These are phyloP conservation scores for Mycena latifolia DNA, from an alignment of 768 basidiomycete species.

Conservation along the genomic window DNA sequence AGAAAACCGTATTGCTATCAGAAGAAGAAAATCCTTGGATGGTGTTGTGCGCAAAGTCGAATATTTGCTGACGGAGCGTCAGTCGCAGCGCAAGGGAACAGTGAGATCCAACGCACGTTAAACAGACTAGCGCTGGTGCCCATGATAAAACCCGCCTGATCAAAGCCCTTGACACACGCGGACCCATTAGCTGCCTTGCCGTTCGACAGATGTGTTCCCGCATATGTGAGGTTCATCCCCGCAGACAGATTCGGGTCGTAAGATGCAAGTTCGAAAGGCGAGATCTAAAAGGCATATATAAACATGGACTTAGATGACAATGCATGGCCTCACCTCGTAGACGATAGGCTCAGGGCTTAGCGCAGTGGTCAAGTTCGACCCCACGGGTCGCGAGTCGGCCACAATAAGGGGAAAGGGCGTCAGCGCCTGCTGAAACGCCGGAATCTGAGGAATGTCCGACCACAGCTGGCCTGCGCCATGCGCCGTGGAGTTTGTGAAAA, in stretches of 20 bases:
- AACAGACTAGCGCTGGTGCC: conserved; percentile 81
- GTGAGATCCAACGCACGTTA: conserved; percentile 54
- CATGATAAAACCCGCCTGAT: conserved; percentile 81
- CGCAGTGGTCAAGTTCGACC: conserved; percentile 54
- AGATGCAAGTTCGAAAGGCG: conserved; percentile 77
- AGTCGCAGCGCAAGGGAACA: background rate
- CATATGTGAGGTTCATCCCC: conserved; percentile 71
- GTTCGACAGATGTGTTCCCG: conserved; percentile 74
- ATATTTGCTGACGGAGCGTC: conserved; percentile 53
- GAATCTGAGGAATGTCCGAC: conserved; percentile 66
- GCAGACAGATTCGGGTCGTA: conserved; percentile 81
- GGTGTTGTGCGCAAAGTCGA: conserved; percentile 58
- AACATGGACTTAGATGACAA: background rate
- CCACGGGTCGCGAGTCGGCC: conserved; percentile 64
- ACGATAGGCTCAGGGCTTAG: conserved; percentile 60
- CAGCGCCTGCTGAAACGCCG: conserved; percentile 60
- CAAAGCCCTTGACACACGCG: conserved; percentile 80
- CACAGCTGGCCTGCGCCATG: conserved; percentile 84
- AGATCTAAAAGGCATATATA: conserved; percentile 53
- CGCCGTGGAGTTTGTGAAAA: conserved; percentile 67
- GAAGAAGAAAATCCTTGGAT: conserved; percentile 52
- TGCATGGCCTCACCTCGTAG: conserved; percentile 61
- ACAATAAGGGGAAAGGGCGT: conserved; percentile 79
- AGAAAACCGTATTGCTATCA: conserved; percentile 57
- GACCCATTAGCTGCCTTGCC: conserved; percentile 67